Conservation (phyloP, 805 yeast genomes). For the Cyberlindnera maclurae region DNA sequence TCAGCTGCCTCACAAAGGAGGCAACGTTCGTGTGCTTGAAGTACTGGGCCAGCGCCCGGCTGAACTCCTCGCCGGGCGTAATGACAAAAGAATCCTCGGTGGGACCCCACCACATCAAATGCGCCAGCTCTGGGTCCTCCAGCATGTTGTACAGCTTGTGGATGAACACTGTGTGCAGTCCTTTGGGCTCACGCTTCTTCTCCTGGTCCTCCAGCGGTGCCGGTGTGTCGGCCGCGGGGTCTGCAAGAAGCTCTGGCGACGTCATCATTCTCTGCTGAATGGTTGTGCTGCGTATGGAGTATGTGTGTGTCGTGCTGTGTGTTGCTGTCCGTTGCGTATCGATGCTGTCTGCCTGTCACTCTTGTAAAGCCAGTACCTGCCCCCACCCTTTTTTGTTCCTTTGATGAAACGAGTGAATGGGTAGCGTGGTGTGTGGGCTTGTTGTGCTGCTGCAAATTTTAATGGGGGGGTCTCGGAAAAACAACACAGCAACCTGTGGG, state of each 20-base stretch:
- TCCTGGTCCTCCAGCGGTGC: neutral
- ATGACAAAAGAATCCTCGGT: constrained; percentile 67
- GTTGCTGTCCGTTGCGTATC: neutral
- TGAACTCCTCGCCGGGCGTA: constrained; percentile 82
- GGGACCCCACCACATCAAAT: constrained; percentile 81
- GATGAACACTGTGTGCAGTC: constrained; percentile 54
- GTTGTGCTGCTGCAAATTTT: no score
- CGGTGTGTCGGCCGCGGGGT: neutral
- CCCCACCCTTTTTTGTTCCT: no score
- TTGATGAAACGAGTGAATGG: no score
- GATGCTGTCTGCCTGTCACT: no score
- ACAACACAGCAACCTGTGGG: no score
- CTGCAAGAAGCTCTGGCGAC: neutral
- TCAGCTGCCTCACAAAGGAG: constrained; percentile 69
- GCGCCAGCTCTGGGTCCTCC: constrained; percentile 65
- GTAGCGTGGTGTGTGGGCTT: no score
- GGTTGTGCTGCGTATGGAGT: neutral
- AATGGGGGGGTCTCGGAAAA: no score
- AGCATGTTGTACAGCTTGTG: constrained; percentile 89
- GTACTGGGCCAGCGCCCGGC: constrained; percentile 57
- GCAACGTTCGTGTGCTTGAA: constrained; percentile 80
- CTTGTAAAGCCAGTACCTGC: no score
- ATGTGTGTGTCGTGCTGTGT: neutral
- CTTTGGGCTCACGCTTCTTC: constrained; percentile 12
- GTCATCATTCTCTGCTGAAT: neutral